Conservation (phyloP, 768 basidiomycete species). For the Phanerochaete sordida region DNA sequence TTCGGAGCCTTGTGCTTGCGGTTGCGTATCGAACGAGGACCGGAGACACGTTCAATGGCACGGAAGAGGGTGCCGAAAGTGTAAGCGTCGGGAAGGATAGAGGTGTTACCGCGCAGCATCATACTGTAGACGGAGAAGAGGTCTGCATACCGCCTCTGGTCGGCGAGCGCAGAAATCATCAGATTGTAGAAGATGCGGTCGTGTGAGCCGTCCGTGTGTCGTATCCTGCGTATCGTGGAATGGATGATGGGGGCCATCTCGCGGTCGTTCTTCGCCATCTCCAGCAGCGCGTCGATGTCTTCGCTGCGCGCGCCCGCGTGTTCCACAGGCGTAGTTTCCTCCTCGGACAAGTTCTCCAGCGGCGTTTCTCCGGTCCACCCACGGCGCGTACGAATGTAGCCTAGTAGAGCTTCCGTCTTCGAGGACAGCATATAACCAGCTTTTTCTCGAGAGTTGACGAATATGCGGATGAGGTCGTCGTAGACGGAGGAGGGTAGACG, state of each 20-base stretch:
- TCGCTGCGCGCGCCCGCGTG: background rate
- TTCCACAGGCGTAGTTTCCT: background rate
- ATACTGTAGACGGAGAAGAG: background rate
- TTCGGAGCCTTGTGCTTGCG: background rate
- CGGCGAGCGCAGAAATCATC: background rate
- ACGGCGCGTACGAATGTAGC: background rate
- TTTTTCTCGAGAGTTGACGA: background rate
- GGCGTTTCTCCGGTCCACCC: background rate
- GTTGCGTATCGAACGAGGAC: background rate
- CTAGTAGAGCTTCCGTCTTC: background rate
- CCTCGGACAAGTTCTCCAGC: background rate
- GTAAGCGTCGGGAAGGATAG: background rate
- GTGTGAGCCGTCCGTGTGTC: background rate
- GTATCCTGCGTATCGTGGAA: background rate
- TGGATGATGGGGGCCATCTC: background rate
- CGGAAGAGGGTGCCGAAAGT: slow-evolving; percentile 1
- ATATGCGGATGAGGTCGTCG: background rate
- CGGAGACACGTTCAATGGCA: background rate
- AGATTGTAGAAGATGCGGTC: background rate
- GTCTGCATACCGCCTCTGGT: background rate
- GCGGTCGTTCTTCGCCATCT: background rate
- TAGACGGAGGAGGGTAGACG: background rate
- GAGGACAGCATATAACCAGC: background rate
- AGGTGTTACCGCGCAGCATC: background rate
- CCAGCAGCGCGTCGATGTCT: background rate